Percentiles rank a stretch among this genome's conserved stretches.
These are phyloP conservation scores for Trichoderma koningiopsis DNA, from an alignment of 2,329 filamentous ascomycete species.

Conservation along the genomic window DNA sequence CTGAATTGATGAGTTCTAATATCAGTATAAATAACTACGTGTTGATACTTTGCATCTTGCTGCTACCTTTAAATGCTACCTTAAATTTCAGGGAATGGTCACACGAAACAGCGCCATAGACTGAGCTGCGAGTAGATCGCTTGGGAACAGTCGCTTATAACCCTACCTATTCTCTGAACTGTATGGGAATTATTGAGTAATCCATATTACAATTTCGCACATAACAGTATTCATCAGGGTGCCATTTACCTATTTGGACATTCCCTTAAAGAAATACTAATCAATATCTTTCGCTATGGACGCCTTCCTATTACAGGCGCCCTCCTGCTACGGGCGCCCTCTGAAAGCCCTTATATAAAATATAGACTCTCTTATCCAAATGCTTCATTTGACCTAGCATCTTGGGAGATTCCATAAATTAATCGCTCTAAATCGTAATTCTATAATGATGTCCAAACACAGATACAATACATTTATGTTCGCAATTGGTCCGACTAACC, in stretches of 20 bases:
- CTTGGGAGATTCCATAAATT: neutral
- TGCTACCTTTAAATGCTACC: too few species aligned
- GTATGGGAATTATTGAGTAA: neutral
- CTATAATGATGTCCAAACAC: too few species aligned
- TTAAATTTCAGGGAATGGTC: neutral
- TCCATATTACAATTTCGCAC: neutral
- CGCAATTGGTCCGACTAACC: too few species aligned
- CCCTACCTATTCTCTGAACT: neutral
- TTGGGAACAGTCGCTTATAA: neutral
- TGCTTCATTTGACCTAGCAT: neutral
- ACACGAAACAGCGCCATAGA: neutral
- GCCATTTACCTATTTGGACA: neutral
- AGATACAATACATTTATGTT: too few species aligned
- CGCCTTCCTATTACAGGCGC: neutral
- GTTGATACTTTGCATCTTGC: neutral
- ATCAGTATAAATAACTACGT: neutral
- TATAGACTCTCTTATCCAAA: neutral
- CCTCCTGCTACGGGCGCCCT: neutral
- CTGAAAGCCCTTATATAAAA: neutral
- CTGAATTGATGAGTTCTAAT: neutral
- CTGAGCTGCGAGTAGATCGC: neutral
- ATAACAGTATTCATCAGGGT: rapidly evolving
- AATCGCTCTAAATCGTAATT: too few species aligned
- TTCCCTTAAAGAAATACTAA: neutral
- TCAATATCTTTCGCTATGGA: neutral